Percentiles rank a stretch among this genome's conserved stretches.
phyloP scores from a whole-genome alignment of 805 yeast species.

The Debaryomyces prosopidis region DNA sequence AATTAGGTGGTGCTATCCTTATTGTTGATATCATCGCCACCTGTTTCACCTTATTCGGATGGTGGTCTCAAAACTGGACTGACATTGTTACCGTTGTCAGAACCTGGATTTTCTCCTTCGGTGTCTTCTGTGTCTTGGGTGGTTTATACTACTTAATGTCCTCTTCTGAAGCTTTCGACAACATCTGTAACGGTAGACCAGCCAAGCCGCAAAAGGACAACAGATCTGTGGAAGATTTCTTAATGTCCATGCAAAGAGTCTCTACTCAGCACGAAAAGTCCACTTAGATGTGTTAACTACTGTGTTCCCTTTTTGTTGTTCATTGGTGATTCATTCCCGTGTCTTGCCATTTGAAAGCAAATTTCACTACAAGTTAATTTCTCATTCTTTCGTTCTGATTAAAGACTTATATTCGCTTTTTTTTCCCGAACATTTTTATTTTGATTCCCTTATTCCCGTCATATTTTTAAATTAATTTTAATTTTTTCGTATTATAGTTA shows the following conservation, averaged over 20 bases:
- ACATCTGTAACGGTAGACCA: conserved; percentile 81
- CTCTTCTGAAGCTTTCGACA: conserved; percentile 74
- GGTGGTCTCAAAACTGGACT: conserved; percentile 98
- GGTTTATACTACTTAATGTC: conserved; percentile 96
- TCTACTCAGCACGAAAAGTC: conserved; percentile 88
- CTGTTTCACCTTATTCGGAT: conserved; percentile 89
- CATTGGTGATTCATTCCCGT: conserved; percentile 1
- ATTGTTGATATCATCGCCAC: conserved; percentile 90
- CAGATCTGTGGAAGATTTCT: conserved; percentile 81
- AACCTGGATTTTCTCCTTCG: conserved; percentile 94
- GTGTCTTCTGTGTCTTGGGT: conserved; percentile 94
- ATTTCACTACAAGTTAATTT: not conserved
- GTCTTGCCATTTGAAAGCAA: not conserved
- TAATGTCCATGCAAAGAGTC: conserved; percentile 85
- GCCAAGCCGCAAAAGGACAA: conserved; percentile 51
- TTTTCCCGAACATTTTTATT: conserved; percentile 13
- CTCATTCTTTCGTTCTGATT: conserved; percentile 2
- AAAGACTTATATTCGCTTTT: conserved; percentile 9
- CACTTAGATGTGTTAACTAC: conserved; percentile 28
- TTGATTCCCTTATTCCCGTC: conserved; percentile 23
- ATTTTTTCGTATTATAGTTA: conserved; percentile 31
- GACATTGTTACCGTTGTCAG: conserved; percentile 93
- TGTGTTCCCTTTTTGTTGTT: not conserved
- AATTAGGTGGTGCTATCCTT: conserved; percentile 90
- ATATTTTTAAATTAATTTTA: conserved; percentile 7